A percentile compares a stretch with the other conserved stretches of the same genome.
These are phyloP conservation scores for Coemansia umbellata DNA, from an alignment of 192 early-diverging fungal genomes.

Conservation along the genomic window DNA sequence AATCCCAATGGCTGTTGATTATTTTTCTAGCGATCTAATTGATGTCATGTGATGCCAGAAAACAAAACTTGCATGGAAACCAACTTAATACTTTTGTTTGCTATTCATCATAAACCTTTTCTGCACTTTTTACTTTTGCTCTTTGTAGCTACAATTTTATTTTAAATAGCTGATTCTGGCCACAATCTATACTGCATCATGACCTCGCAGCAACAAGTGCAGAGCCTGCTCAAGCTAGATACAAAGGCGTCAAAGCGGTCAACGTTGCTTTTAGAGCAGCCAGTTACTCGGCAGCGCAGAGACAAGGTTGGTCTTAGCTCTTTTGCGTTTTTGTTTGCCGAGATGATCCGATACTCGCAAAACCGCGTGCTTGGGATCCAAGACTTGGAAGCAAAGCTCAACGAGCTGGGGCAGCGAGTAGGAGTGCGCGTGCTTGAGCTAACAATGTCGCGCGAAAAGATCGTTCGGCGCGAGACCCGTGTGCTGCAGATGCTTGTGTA, in stretches of 20 bases:
- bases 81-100: no score
- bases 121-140: no score
- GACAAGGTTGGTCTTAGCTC: constrained; percentile 77
- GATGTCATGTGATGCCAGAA: no score
- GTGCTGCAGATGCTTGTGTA: constrained; percentile 88
- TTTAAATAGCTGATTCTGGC: no score
- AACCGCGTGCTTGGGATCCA: constrained; percentile 91
- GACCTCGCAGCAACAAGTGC: constrained; percentile 15
- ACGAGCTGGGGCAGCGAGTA: constrained; percentile 91
- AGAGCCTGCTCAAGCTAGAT: constrained; percentile 32
- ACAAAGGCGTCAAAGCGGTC: constrained; percentile 42
- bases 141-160: no score
- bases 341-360: constrained; percentile 96
- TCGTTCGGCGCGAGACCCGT: constrained; percentile 80
- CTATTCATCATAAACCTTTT: no score
- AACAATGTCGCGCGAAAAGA: constrained; percentile 87
- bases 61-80: no score
- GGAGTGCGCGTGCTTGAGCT: constrained; percentile 86
- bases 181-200: no score
- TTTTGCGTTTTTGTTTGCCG: constrained; percentile 88
- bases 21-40: no score
- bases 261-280: constrained; percentile 68
- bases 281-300: constrained; percentile 65
- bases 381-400: constrained; percentile 90
- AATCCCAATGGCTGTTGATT: no score